Evolutionary conservation across 768 basidiomycete species (phyloP).

Genomic region (Terana coerulea): DNA sequence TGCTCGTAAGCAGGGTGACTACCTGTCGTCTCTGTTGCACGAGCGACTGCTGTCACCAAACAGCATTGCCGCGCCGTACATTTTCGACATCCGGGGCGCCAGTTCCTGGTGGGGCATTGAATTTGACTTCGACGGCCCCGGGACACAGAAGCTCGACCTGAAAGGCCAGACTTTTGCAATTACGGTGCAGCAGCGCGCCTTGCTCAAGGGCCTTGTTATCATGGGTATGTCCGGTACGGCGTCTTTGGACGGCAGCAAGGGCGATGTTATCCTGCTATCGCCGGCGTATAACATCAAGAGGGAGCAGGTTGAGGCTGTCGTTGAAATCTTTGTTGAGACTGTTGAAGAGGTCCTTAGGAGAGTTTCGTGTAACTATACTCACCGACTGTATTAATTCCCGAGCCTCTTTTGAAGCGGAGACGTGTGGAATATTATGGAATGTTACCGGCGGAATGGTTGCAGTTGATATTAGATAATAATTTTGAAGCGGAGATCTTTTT

Average conservation of each 20-base stretch:
- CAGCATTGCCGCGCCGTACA: slow-evolving; percentile 57
- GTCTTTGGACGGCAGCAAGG: slow-evolving; percentile 64
- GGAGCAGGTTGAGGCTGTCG: slow-evolving; percentile 67
- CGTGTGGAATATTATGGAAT: neutral
- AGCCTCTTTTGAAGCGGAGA: neutral
- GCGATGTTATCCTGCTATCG: slow-evolving; percentile 70
- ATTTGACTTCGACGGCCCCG: slow-evolving; percentile 58
- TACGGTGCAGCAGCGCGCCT: slow-evolving; percentile 63
- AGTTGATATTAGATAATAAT: neutral
- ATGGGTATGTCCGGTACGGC: slow-evolving; percentile 76
- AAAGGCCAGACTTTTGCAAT: slow-evolving; percentile 57
- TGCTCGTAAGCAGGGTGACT: slow-evolving; percentile 53
- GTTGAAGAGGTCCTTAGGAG: slow-evolving; percentile 60
- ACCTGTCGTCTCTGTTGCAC: slow-evolving; percentile 51
- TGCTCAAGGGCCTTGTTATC: slow-evolving; percentile 63
- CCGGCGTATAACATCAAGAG: slow-evolving; percentile 78
- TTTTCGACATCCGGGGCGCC: slow-evolving; percentile 78
- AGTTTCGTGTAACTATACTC: slow-evolving; percentile 14
- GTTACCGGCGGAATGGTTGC: too few species aligned
- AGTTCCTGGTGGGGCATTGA: slow-evolving; percentile 86
- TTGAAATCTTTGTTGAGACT: slow-evolving; percentile 57
- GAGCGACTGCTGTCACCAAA: slow-evolving; percentile 52
- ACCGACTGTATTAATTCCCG: too few species aligned
- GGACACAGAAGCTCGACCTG: slow-evolving; percentile 44
- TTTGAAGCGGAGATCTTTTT: slow-evolving; percentile 9